phyloP scores from a whole-genome alignment of 2,329 filamentous ascomycete species.

The Didymosphaeria variabile region DNA sequence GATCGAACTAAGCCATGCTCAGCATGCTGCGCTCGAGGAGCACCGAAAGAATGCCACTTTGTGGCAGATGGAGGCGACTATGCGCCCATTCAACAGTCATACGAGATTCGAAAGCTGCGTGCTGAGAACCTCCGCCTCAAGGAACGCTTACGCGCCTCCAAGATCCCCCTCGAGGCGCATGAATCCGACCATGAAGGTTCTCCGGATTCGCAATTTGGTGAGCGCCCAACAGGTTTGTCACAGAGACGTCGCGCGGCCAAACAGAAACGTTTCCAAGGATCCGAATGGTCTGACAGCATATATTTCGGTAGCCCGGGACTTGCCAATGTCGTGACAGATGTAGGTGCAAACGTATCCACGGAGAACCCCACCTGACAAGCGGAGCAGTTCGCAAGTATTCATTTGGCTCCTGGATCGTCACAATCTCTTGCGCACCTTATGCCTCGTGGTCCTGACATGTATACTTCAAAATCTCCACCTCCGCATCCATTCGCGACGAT shows the following conservation, averaged over 20 bases:
- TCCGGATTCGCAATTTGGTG: constrained; percentile 31
- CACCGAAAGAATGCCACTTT: constrained; percentile 59
- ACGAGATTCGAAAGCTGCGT: constrained; percentile 58
- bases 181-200: constrained; percentile 38
- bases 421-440: constrained; percentile 56
- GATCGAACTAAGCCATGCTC: constrained; percentile 61
- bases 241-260: constrained; percentile 34
- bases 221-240: constrained; percentile 28
- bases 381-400: constrained; percentile 54
- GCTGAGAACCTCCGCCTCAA: constrained; percentile 57
- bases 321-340: constrained; percentile 58
- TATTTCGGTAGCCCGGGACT: constrained; percentile 62
- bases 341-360: constrained; percentile 30
- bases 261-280: constrained; percentile 51
- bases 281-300: constrained; percentile 55
- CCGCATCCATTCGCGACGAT: constrained; percentile 58
- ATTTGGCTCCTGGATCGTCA: constrained; percentile 39
- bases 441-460: constrained; percentile 55
- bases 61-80: constrained; percentile 57
- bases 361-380: constrained; percentile 25
- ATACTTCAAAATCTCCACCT: constrained; percentile 45
- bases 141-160: constrained; percentile 50
- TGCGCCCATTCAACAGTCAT: constrained; percentile 57
- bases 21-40: constrained; percentile 58
- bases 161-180: constrained; percentile 49